phyloP scores from a whole-genome alignment of 768 basidiomycete species.

The Gloeophyllum trabeum region DNA sequence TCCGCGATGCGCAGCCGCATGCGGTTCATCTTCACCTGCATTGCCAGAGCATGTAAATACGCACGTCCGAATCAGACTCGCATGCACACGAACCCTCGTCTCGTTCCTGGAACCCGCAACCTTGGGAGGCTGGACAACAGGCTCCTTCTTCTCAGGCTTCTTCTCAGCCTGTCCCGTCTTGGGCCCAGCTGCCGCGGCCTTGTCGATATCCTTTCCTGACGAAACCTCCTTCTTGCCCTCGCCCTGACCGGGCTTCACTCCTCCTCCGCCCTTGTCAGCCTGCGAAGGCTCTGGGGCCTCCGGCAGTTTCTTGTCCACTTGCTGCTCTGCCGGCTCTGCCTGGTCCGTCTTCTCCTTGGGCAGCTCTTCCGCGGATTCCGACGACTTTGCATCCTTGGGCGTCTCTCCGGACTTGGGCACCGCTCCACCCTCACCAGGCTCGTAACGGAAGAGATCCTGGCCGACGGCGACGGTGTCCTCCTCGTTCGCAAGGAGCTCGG shows the following conservation, averaged over 20 bases:
- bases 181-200: conserved; percentile 12
- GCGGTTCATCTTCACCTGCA: conserved; percentile 93
- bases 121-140: conserved; percentile 20
- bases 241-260: conserved; percentile 17
- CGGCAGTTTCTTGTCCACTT: conserved; percentile 33
- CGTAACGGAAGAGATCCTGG: conserved; percentile 87
- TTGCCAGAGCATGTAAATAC: neutral
- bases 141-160: conserved; percentile 12
- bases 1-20: conserved; percentile 97
- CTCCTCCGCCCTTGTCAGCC: conserved; percentile 12
- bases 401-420: conserved; percentile 12
- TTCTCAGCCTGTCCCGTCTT: conserved; percentile 9
- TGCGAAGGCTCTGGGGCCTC: conserved; percentile 31
- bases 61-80: neutral
- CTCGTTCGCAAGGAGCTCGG: conserved; percentile 77
- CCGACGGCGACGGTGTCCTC: conserved; percentile 94
- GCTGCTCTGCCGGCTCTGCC: conserved; percentile 34
- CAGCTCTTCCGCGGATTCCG: too few species aligned
- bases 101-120: conserved; percentile 58
- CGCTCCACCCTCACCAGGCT: conserved; percentile 50
- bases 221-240: conserved; percentile 22
- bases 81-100: conserved; percentile 52
- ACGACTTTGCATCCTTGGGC: conserved; percentile 10
- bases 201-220: conserved; percentile 18
- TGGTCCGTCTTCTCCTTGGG: conserved; percentile 24